phyloP scores from a whole-genome alignment of 495 filamentous ascomycete species.

The Annulohypoxylon nitens region DNA sequence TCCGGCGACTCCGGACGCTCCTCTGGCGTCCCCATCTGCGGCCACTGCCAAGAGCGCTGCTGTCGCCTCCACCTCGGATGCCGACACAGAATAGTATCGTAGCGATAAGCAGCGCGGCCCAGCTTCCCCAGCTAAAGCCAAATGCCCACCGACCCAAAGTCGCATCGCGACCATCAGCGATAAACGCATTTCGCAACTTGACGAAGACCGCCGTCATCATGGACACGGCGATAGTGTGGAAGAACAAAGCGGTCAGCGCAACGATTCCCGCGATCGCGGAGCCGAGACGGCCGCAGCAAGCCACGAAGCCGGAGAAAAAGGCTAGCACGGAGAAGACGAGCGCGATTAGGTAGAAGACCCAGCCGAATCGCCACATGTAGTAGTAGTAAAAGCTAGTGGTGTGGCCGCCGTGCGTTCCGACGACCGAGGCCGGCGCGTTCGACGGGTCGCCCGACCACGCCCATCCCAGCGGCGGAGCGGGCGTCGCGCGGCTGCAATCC shows the following conservation, averaged over 20 bases:
- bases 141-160: slow-evolving; percentile 78
- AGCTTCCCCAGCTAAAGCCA: slow-evolving; percentile 88
- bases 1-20: slow-evolving; percentile 55
- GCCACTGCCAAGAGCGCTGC: slow-evolving; percentile 3
- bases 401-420: slow-evolving; percentile 59
- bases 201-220: slow-evolving; percentile 75
- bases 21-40: slow-evolving; percentile 54
- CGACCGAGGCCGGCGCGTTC: slow-evolving; percentile 57
- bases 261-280: slow-evolving; percentile 59
- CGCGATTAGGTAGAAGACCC: slow-evolving; percentile 80
- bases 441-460: slow-evolving; percentile 60
- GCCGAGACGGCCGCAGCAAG: slow-evolving; percentile 64
- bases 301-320: slow-evolving; percentile 66
- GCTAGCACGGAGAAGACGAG: slow-evolving; percentile 71
- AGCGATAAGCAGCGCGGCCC: slow-evolving; percentile 76
- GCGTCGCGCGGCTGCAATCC: slow-evolving; percentile 60
- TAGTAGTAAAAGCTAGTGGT: slow-evolving; percentile 65
- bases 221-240: slow-evolving; percentile 60
- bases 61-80: slow-evolving; percentile 41
- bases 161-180: slow-evolving; percentile 66
- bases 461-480: slow-evolving; percentile 63
- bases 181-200: slow-evolving; percentile 79
- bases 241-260: slow-evolving; percentile 57
- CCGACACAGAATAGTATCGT: slow-evolving; percentile 77
- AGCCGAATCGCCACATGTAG: slow-evolving; percentile 72